phyloP scores from a whole-genome alignment of 2,329 filamentous ascomycete species.

The Fusarium sp. region DNA sequence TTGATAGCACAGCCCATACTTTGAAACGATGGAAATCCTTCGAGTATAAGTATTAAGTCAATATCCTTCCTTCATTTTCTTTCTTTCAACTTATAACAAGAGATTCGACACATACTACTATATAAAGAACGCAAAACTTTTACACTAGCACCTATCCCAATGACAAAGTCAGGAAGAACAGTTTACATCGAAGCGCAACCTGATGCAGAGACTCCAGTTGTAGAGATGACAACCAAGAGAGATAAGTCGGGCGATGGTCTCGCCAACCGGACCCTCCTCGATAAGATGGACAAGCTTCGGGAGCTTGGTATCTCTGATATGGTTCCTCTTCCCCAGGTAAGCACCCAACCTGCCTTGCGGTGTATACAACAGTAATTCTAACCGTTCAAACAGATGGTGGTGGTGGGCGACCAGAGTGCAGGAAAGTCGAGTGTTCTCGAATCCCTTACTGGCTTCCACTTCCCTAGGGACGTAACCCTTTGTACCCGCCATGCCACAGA shows the following conservation, averaged over 20 bases:
- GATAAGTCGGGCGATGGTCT: too few species aligned
- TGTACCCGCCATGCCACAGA: conserved; percentile 61
- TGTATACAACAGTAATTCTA: too few species aligned
- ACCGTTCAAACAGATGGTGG: conserved; percentile 62
- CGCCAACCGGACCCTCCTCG: conserved; percentile 28
- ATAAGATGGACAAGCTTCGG: conserved; percentile 57
- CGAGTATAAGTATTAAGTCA: too few species aligned
- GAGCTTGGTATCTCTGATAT: conserved; percentile 54
- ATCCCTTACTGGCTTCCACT: conserved; percentile 64
- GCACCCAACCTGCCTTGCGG: background rate
- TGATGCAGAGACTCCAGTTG: too few species aligned
- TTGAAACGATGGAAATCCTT: too few species aligned
- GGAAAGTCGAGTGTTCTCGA: conserved; percentile 89
- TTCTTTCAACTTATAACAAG: too few species aligned
- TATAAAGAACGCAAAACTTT: too few species aligned
- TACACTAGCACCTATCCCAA: background rate
- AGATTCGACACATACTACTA: background rate
- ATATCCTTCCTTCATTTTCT: too few species aligned
- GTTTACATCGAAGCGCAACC: too few species aligned
- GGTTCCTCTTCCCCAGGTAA: conserved; percentile 66
- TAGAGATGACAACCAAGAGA: too few species aligned
- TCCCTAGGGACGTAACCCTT: conserved; percentile 54
- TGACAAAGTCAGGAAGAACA: background rate
- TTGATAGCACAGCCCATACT: too few species aligned
- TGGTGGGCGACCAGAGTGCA: conserved; percentile 86